These are phyloP conservation scores for Wickerhamiella pararugosa DNA, from an alignment of 1,139 yeast species.

Conservation along the genomic window DNA sequence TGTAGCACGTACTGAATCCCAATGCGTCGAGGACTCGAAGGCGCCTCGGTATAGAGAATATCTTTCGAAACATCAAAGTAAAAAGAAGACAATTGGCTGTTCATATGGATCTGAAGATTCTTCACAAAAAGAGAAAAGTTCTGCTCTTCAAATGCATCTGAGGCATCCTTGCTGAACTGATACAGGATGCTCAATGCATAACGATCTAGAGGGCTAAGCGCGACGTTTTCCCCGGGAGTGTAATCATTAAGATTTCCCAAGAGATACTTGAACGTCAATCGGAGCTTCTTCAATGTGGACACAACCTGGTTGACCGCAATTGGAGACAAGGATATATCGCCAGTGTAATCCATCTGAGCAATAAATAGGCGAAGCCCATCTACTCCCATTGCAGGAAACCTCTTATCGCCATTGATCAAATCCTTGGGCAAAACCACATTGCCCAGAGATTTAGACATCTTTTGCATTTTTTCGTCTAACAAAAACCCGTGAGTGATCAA, in stretches of 20 bases:
- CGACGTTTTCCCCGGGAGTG: conserved; percentile 19
- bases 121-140: conserved; percentile 55
- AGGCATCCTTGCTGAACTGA: conserved; percentile 32
- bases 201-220: conserved; percentile 46
- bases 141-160: conserved; percentile 36
- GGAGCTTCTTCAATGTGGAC: conserved; percentile 63
- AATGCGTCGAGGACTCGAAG: conserved; percentile 36
- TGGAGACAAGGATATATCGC: conserved; percentile 64
- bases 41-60: conserved; percentile 56
- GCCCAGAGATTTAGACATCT: conserved; percentile 91
- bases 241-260: conserved; percentile 54
- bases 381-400: conserved; percentile 58
- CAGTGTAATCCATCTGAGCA: conserved; percentile 75
- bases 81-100: conserved; percentile 58
- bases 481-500: conserved; percentile 90
- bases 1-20: conserved; percentile 59
- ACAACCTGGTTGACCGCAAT: conserved; percentile 60
- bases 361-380: conserved; percentile 89
- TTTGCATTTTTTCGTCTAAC: conserved; percentile 67
- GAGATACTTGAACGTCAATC: conserved; percentile 67
- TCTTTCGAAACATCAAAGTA: conserved; percentile 85
- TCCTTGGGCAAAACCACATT: conserved; percentile 54
- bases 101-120: conserved; percentile 55
- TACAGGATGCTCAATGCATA: conserved; percentile 43
- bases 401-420: conserved; percentile 46